These are phyloP conservation scores for Sphaerosporella brunnea DNA, from an alignment of 495 filamentous ascomycete genomes.

Conservation along the genomic window DNA sequence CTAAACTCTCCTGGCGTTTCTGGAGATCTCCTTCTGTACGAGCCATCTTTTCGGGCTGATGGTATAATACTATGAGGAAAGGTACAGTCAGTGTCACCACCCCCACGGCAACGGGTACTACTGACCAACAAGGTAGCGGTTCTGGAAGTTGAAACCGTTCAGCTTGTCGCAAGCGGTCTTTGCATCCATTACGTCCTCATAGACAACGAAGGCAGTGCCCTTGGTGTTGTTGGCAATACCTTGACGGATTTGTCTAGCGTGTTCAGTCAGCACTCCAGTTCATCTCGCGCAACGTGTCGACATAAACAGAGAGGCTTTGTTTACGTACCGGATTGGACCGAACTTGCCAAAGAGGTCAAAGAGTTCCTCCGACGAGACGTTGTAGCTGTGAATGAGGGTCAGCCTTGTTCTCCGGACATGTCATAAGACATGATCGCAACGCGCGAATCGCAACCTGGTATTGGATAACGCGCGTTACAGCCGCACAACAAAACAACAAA, in stretches of 20 bases:
- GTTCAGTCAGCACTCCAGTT: constrained; percentile 2
- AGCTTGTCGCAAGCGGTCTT: constrained; percentile 98
- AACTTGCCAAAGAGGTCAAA: constrained; percentile 94
- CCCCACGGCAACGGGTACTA: constrained; percentile 11
- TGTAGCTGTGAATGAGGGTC: constrained; percentile 57
- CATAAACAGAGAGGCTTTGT: not conserved
- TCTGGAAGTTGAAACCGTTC: constrained; percentile 99
- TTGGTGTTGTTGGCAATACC: constrained; percentile 95
- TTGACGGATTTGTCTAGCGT: constrained; percentile 80
- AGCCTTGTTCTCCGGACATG: not conserved
- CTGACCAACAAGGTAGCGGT: constrained; percentile 96
- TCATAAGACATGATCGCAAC: not conserved
- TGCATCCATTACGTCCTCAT: constrained; percentile 97
- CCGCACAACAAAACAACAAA: constrained; percentile 4
- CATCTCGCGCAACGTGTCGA: constrained; percentile 5
- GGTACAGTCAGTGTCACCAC: not conserved
- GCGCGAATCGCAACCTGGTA: not conserved
- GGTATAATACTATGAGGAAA: constrained; percentile 59
- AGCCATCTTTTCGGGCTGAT: constrained; percentile 95
- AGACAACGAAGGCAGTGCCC: constrained; percentile 95
- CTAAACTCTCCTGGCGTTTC: constrained; percentile 87
- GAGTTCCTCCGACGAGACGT: constrained; percentile 82
- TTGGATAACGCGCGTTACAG: constrained; percentile 7
- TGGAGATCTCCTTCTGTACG: constrained; percentile 86
- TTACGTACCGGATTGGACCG: constrained; percentile 64